Evolutionary conservation across 1,139 yeast genomes (phyloP).

Genomic region (Geotrichum phurueaensis): DNA sequence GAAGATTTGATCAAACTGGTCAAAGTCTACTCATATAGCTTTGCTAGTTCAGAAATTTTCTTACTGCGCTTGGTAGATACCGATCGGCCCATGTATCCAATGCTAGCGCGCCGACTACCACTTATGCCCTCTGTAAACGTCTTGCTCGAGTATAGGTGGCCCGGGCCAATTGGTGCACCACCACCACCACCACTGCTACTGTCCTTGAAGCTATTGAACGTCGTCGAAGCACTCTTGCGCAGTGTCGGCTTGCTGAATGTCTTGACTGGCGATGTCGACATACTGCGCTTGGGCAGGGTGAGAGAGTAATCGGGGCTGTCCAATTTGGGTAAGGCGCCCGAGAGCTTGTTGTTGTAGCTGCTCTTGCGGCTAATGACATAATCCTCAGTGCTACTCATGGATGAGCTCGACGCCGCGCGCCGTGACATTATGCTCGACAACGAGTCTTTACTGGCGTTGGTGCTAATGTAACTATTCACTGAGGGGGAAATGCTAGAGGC

Average conservation of each 20-base stretch:
- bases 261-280: slow-evolving; percentile 7
- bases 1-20: not conserved
- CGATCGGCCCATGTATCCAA: slow-evolving; percentile 2
- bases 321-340: not conserved
- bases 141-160: not conserved
- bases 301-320: not conserved
- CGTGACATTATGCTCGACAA: slow-evolving; percentile 5
- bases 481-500: not conserved
- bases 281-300: slow-evolving; percentile 10
- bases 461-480: not conserved
- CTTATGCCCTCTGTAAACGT: not conserved
- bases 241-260: not conserved
- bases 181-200: not conserved
- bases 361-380: not conserved
- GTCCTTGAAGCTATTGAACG: not conserved
- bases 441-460: slow-evolving; percentile 1
- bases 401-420: slow-evolving; percentile 4
- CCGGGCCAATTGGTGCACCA: not conserved
- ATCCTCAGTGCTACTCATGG: slow-evolving; percentile 6
- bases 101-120: not conserved
- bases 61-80: slow-evolving; percentile 29
- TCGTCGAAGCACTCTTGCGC: slow-evolving; percentile 15
- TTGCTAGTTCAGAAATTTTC: slow-evolving; percentile 34
- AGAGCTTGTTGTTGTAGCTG: not conserved
- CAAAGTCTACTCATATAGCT: slow-evolving; percentile 30